phyloP scores from a whole-genome alignment of 2,329 filamentous ascomycete genomes.

The Elsinoe perseae region DNA sequence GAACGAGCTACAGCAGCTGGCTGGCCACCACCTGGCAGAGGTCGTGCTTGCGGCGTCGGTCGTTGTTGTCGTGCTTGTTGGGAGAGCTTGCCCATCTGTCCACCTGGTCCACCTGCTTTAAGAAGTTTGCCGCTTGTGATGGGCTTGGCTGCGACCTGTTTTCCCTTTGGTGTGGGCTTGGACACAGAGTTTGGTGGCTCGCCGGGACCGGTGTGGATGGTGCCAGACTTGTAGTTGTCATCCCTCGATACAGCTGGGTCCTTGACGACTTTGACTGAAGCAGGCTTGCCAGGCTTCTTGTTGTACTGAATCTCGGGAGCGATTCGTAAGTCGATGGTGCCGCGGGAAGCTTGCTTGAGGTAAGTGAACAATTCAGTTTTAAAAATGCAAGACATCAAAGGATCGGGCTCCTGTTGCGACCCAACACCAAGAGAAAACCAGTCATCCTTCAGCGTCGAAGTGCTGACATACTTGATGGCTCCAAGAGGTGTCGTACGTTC shows the following conservation, averaged over 20 bases:
- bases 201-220: constrained; percentile 77
- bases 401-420: constrained; percentile 86
- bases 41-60: constrained; percentile 41
- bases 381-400: constrained; percentile 85
- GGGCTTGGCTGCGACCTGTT: constrained; percentile 76
- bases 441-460: constrained; percentile 78
- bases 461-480: constrained; percentile 78
- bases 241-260: constrained; percentile 64
- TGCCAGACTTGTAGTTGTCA: constrained; percentile 90
- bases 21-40: constrained; percentile 27
- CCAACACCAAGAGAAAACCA: constrained; percentile 92
- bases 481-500: constrained; percentile 78
- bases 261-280: constrained; percentile 80
- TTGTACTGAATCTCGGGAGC: constrained; percentile 85
- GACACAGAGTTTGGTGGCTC: constrained; percentile 78
- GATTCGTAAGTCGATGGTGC: constrained; percentile 74
- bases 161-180: constrained; percentile 76
- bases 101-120: constrained; percentile 77
- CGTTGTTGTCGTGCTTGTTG: constrained; percentile 41
- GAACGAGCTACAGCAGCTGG: constrained; percentile 28
- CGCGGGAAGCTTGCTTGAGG: constrained; percentile 70
- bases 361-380: constrained; percentile 98
- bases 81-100: constrained; percentile 67
- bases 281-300: constrained; percentile 93
- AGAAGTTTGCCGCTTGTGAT: constrained; percentile 92